Conservation (phyloP, 345 rosid genomes). For the Moringa oleifera region DNA sequence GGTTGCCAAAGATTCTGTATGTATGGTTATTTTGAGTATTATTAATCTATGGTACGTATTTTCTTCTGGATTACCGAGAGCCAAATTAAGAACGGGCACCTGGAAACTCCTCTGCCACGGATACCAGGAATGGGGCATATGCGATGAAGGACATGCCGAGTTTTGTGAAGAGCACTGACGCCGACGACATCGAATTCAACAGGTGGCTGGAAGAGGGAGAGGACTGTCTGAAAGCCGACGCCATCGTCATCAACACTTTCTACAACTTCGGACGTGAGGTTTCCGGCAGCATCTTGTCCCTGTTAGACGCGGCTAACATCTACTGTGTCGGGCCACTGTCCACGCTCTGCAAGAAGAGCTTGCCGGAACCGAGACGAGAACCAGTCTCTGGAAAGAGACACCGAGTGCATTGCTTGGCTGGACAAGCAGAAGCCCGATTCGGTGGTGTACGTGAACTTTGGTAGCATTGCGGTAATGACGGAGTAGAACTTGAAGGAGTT, state of each 20-base stretch:
- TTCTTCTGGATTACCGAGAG: too few species aligned
- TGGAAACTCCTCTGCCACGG: slow-evolving; percentile 40
- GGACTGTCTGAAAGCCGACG: slow-evolving; percentile 27
- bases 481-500: slow-evolving; percentile 35
- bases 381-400: slow-evolving; percentile 50
- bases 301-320: slow-evolving; percentile 29
- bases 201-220: slow-evolving; percentile 11
- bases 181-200: slow-evolving; percentile 29
- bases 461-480: too few species aligned
- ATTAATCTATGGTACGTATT: too few species aligned
- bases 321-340: slow-evolving; percentile 34
- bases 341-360: slow-evolving; percentile 13
- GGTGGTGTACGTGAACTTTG: slow-evolving; percentile 48
- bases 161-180: slow-evolving; percentile 30
- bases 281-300: slow-evolving; percentile 13
- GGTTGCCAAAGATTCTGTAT: too few species aligned
- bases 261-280: slow-evolving; percentile 28
- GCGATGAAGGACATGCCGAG: slow-evolving; percentile 42
- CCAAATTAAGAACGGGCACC: slow-evolving; percentile 22
- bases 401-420: slow-evolving; percentile 41
- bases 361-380: slow-evolving; percentile 2
- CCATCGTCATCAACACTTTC: slow-evolving; percentile 37
- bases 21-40: too few species aligned
- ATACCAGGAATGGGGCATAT: slow-evolving; percentile 39
- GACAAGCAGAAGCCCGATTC: slow-evolving; percentile 28